Evolutionary conservation across 345 rosid genomes (phyloP).

Genomic region (Rhizophora apiculata): DNA sequence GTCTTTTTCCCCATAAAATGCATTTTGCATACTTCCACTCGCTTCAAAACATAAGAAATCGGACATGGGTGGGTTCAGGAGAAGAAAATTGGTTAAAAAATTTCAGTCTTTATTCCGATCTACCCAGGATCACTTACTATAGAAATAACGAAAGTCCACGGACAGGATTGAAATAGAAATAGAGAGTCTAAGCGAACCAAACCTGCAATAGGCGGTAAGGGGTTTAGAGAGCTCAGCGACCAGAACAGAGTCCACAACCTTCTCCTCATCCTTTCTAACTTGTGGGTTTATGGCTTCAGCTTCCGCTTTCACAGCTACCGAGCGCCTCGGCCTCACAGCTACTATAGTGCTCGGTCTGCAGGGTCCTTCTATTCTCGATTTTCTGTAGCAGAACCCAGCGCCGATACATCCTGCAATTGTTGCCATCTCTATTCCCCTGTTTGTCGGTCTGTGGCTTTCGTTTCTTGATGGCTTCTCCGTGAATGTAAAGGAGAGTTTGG

Average conservation of each 20-base stretch:
- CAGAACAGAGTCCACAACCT: constrained; percentile 75
- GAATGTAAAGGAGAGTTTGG: neutral
- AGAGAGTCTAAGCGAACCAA: neutral
- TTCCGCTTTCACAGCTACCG: constrained; percentile 63
- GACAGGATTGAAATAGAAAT: neutral
- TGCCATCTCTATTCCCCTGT: constrained; percentile 27
- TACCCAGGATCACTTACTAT: too few species aligned
- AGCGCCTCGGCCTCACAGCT: constrained; percentile 30
- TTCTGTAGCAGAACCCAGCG: constrained; percentile 29
- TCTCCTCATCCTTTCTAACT: constrained; percentile 77
- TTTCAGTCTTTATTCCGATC: too few species aligned
- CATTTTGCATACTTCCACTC: too few species aligned
- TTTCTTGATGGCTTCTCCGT: neutral
- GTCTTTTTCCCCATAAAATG: too few species aligned
- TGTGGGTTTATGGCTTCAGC: constrained; percentile 63
- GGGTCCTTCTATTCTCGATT: constrained; percentile 15
- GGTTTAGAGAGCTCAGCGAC: constrained; percentile 77
- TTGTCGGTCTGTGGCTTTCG: too few species aligned
- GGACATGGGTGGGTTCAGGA: too few species aligned
- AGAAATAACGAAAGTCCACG: too few species aligned
- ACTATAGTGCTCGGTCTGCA: constrained; percentile 10
- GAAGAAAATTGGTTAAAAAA: too few species aligned
- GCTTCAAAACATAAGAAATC: too few species aligned
- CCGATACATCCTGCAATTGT: constrained; percentile 15
- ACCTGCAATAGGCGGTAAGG: constrained; percentile 88